phyloP scores from a whole-genome alignment of 106 monocot species.

The Apostasia ramifera region DNA sequence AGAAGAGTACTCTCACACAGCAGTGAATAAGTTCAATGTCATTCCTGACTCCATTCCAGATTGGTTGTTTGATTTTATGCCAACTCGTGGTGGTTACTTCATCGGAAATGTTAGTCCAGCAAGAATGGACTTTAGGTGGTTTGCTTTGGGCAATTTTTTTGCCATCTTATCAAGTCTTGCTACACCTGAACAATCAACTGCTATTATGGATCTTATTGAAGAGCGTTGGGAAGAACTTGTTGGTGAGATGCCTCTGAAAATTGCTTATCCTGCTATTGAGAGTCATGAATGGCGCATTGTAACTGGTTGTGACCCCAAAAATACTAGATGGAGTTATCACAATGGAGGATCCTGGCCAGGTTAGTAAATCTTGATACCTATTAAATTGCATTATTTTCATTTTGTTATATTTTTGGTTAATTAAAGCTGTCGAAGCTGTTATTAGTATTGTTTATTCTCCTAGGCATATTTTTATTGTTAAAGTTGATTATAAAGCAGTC shows the following conservation, averaged over 20 bases:
- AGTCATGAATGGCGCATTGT: constrained; percentile 73
- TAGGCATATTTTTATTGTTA: too few relatives aligned
- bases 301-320: constrained; percentile 86
- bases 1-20: constrained; percentile 43
- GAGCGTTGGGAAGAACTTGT: constrained; percentile 80
- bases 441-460: too few relatives aligned
- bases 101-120: constrained; percentile 46
- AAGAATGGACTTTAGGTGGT: constrained; percentile 44
- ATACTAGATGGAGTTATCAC: constrained; percentile 85
- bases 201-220: constrained; percentile 93
- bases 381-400: too few relatives aligned
- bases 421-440: too few relatives aligned
- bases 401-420: too few relatives aligned
- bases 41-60: constrained; percentile 39
- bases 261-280: constrained; percentile 65
- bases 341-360: constrained; percentile 90
- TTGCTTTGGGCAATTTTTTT: constrained; percentile 34
- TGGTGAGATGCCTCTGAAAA: constrained; percentile 77
- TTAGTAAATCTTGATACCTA: constrained; percentile 12
- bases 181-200: constrained; percentile 51
- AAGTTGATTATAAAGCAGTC: too few relatives aligned
- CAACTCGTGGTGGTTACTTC: constrained; percentile 27
- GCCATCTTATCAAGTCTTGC: constrained; percentile 40
- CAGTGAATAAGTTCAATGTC: constrained; percentile 41
- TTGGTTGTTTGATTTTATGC: constrained; percentile 11